Evolutionary conservation across 495 filamentous ascomycete genomes (phyloP).

Genomic region (Amorphotheca resinae): DNA sequence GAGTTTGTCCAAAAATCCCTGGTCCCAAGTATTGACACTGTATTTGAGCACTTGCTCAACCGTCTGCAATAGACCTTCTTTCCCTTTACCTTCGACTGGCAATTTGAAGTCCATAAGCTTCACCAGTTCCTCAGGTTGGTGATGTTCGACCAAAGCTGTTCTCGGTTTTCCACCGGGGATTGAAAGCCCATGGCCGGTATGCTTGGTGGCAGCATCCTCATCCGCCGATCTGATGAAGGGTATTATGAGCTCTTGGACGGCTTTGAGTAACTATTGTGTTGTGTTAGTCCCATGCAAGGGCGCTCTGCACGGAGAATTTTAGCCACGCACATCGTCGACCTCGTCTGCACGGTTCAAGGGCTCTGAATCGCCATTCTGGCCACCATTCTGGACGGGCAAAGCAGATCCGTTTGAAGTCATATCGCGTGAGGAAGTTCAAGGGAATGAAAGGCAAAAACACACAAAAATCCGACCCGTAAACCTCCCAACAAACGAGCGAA

Average conservation of each 20-base stretch:
- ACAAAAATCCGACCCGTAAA: too few species aligned
- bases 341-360: slow-evolving; percentile 36
- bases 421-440: too few species aligned
- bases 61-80: slow-evolving; percentile 54
- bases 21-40: slow-evolving; percentile 93
- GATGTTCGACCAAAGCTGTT: slow-evolving; percentile 55
- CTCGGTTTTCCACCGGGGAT: slow-evolving; percentile 32
- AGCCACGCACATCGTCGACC: slow-evolving; percentile 39
- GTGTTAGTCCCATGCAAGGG: not conserved
- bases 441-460: too few species aligned
- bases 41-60: slow-evolving; percentile 60
- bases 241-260: slow-evolving; percentile 61
- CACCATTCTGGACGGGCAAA: slow-evolving; percentile 4
- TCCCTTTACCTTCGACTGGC: slow-evolving; percentile 51
- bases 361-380: not conserved
- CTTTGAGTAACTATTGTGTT: slow-evolving; percentile 48
- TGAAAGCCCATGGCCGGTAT: slow-evolving; percentile 39
- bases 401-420: slow-evolving; percentile 11
- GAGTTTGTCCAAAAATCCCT: slow-evolving; percentile 87
- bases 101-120: slow-evolving; percentile 52
- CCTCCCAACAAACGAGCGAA: too few species aligned
- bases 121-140: slow-evolving; percentile 56
- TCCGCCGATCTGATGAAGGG: slow-evolving; percentile 71
- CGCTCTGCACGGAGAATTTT: not conserved
- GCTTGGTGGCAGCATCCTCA: slow-evolving; percentile 39